Evolutionary conservation across 441 rosid species (phyloP).

Genomic region (Gossypium trilobum): DNA sequence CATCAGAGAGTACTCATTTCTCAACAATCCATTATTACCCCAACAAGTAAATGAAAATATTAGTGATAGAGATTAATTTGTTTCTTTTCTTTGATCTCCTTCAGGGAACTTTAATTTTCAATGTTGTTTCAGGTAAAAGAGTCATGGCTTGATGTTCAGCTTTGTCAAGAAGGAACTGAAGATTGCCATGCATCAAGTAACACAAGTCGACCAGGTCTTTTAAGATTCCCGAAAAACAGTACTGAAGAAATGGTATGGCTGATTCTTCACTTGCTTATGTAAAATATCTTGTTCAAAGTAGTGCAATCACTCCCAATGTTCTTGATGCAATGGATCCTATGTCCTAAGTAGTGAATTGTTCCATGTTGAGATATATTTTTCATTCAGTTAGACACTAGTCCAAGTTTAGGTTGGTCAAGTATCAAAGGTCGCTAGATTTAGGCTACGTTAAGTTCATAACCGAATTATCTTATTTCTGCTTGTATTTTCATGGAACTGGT

Average conservation of each 20-base stretch:
- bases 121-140: constrained; percentile 60
- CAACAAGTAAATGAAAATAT: constrained; percentile 41
- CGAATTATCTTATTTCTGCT: not conserved
- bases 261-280: constrained; percentile 12
- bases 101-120: constrained; percentile 10
- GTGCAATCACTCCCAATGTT: not conserved
- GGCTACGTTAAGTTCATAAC: not conserved
- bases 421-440: not conserved
- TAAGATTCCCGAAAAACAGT: constrained; percentile 73
- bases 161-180: constrained; percentile 64
- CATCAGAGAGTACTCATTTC: constrained; percentile 81
- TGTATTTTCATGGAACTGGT: not conserved
- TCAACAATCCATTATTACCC: constrained; percentile 69
- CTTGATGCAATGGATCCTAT: not conserved
- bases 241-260: constrained; percentile 64
- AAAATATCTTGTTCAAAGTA: not conserved
- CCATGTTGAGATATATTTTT: not conserved
- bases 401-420: not conserved
- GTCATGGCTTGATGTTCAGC: constrained; percentile 83
- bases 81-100: not conserved
- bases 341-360: not conserved
- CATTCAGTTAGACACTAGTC: not conserved
- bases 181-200: constrained; percentile 47
- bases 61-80: not conserved
- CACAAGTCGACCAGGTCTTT: constrained; percentile 38